These are phyloP conservation scores for Astragalus glycyphyllos DNA, from an alignment of 306 rosid genomes.

Conservation along the genomic window DNA sequence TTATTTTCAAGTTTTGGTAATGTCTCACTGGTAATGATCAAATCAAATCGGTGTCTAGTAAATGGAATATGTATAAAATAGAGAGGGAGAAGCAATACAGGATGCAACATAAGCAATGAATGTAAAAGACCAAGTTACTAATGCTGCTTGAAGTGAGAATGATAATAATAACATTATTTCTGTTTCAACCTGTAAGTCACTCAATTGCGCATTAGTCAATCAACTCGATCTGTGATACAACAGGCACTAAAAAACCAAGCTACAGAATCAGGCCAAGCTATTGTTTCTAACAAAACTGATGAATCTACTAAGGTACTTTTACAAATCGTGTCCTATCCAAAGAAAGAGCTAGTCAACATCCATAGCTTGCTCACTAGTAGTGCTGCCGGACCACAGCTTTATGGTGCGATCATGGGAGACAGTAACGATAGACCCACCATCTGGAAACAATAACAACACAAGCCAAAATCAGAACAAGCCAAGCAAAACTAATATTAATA, in stretches of 20 bases:
- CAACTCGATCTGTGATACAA: slow-evolving; percentile 9
- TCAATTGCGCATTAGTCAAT: not conserved
- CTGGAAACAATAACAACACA: slow-evolving; percentile 56
- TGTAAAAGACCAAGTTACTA: not conserved
- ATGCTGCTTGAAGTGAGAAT: not conserved
- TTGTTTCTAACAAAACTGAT: slow-evolving; percentile 31
- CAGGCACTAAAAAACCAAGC: slow-evolving; percentile 23
- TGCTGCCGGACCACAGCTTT: slow-evolving; percentile 78
- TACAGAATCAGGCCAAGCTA: slow-evolving; percentile 17
- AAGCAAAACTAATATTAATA: slow-evolving; percentile 19
- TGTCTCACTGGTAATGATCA: not conserved
- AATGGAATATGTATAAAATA: not conserved
- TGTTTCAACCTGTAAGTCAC: slow-evolving; percentile 10
- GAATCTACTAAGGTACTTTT: slow-evolving; percentile 23
- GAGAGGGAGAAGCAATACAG: not conserved
- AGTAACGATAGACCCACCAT: slow-evolving; percentile 75
- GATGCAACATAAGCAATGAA: not conserved
- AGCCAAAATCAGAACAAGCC: slow-evolving; percentile 29
- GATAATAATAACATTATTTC: not conserved
- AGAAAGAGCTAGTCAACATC: slow-evolving; percentile 57
- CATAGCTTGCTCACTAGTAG: slow-evolving; percentile 59
- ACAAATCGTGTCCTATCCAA: slow-evolving; percentile 28
- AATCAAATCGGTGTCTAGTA: not conserved
- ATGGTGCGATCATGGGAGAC: slow-evolving; percentile 85
- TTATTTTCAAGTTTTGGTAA: not conserved